phyloP scores from a whole-genome alignment of 257 asterid genomes.

The Nicotiana obtusifolia region DNA sequence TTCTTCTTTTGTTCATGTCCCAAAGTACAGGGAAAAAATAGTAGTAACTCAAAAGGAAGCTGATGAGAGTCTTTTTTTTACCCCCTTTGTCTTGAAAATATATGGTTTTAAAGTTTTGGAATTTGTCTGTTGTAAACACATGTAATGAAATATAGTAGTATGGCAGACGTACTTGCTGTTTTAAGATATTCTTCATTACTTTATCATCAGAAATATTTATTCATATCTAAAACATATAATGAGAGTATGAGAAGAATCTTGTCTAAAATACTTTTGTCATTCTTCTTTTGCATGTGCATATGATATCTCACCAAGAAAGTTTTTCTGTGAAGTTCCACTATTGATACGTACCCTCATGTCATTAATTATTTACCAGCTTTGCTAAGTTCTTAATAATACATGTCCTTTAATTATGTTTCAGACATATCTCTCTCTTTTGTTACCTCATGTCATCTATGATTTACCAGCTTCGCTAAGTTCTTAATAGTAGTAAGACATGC shows the following conservation, averaged over 20 bases:
- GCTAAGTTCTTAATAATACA: too few relatives aligned
- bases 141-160: neutral
- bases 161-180: neutral
- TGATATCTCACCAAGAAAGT: neutral
- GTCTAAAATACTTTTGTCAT: neutral
- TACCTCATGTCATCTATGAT: neutral
- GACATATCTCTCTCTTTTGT: neutral
- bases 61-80: neutral
- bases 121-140: neutral
- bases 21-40: neutral
- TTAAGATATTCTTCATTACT: neutral
- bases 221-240: too few relatives aligned
- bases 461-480: neutral
- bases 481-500: neutral
- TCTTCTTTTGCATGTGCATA: neutral
- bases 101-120: neutral
- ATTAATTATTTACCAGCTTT: too few relatives aligned
- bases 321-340: neutral
- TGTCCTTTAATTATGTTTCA: neutral
- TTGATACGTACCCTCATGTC: too few relatives aligned
- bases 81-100: neutral
- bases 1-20: neutral
- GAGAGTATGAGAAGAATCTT: too few relatives aligned
- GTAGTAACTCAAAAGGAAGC: neutral
- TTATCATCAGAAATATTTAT: neutral